These are phyloP conservation scores for Karstenula rhodostoma DNA, from an alignment of 2,329 filamentous ascomycete genomes.

Conservation along the genomic window DNA sequence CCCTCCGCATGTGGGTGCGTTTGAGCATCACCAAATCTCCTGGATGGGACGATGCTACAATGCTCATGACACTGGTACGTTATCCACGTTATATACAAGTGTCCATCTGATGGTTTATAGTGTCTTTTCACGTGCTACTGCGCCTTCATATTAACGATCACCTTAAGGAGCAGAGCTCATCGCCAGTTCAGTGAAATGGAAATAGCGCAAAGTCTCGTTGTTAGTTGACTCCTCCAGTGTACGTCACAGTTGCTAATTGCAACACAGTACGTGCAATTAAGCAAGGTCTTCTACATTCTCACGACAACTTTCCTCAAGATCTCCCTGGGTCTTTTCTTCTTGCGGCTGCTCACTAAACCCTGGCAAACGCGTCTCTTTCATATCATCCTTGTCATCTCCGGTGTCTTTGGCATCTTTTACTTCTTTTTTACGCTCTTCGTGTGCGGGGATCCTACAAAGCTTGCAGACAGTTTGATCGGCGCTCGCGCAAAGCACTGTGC, in stretches of 20 bases:
- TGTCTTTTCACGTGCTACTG: constrained; percentile 40
- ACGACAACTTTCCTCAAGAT: constrained; percentile 59
- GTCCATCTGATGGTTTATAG: constrained; percentile 17
- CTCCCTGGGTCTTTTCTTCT: constrained; percentile 47
- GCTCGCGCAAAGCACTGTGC: constrained; percentile 29
- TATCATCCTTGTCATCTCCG: constrained; percentile 31
- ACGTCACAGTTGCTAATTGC: constrained; percentile 10
- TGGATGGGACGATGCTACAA: constrained; percentile 46
- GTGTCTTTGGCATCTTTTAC: constrained; percentile 41
- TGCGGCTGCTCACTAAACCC: constrained; percentile 41
- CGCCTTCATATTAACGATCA: constrained; percentile 36
- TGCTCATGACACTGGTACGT: constrained; percentile 39
- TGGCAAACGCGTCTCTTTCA: constrained; percentile 43
- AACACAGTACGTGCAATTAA: constrained; percentile 40
- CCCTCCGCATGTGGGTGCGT: constrained; percentile 43
- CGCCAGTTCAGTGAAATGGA: constrained; percentile 20
- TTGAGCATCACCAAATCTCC: constrained; percentile 42
- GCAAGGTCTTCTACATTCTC: constrained; percentile 62
- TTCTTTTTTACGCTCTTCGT: constrained; percentile 39
- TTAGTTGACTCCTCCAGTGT: constrained; percentile 16
- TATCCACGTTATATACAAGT: neutral
- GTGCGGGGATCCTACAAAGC: constrained; percentile 38
- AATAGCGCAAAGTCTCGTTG: constrained; percentile 22
- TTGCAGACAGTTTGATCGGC: constrained; percentile 31
- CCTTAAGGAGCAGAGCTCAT: constrained; percentile 17